A percentile compares a stretch with the other conserved stretches of the same genome.
Evolutionary conservation across 2,329 filamentous ascomycete species (phyloP).

Genomic region (Hymenoscyphus fructigenus): DNA sequence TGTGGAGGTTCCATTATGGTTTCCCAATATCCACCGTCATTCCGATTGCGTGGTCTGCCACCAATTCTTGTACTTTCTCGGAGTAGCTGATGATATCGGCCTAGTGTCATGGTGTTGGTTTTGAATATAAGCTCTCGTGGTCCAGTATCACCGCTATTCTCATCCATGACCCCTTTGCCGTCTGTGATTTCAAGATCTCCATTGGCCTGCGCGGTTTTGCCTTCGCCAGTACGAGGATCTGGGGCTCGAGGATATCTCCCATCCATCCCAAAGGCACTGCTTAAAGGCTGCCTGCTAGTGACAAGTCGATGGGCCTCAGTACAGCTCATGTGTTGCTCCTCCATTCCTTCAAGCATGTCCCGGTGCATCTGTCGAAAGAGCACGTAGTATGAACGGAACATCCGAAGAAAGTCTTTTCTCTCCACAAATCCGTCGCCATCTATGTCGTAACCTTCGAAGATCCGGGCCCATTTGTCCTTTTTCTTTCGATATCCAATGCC

Average conservation of each 20-base stretch:
- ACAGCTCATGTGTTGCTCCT: constrained; percentile 75
- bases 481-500: constrained; percentile 71
- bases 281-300: constrained; percentile 71
- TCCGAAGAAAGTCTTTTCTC: constrained; percentile 81
- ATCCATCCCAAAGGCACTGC: constrained; percentile 71
- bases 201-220: constrained; percentile 61
- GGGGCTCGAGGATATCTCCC: constrained; percentile 66
- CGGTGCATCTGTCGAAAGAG: constrained; percentile 86
- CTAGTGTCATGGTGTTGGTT: constrained; percentile 41
- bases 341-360: constrained; percentile 75
- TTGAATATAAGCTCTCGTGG: constrained; percentile 61
- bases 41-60: constrained; percentile 7
- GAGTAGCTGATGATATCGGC: constrained; percentile 35
- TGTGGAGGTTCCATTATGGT: constrained; percentile 32
- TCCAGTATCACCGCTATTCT: constrained; percentile 59
- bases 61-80: constrained; percentile 7
- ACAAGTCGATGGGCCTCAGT: constrained; percentile 76
- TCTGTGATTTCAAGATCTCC: constrained; percentile 65
- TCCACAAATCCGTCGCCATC: constrained; percentile 84
- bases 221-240: constrained; percentile 56
- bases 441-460: constrained; percentile 89
- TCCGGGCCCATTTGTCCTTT: constrained; percentile 67
- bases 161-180: constrained; percentile 57
- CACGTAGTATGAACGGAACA: constrained; percentile 90
- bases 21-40: constrained; percentile 30